Base-by-base conservation (phyloP, 139 green algal species). In the Pseudopediastrum boryanum region DNA sequence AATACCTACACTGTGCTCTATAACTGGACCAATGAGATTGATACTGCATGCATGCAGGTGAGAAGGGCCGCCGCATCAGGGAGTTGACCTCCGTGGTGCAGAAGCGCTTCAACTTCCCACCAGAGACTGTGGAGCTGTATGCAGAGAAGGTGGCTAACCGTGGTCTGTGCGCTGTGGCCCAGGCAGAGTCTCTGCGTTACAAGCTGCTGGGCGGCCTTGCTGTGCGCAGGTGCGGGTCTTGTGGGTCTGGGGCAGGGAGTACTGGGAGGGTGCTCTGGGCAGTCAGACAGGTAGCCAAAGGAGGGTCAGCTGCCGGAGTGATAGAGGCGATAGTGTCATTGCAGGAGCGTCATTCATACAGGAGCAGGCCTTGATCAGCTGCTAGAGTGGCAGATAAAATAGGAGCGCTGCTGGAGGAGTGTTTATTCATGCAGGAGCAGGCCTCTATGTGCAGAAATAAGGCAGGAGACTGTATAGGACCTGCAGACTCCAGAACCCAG, bases 151-250 rank as follows among this genome's bases (percentile, higher is more conserved):
- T 99, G 4, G 84, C 85, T 51, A 98, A 99, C 92, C 90, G 96
- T 54, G 97, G 97, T 33, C 91, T 99, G 70, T 99, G 97, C 87
- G 95, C 97, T 35, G 93, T 99, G 61, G 96, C 97, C 0, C 97
- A 99, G 90, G 93, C 93, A 33, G 97, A 99, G 90, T 99, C 96
- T 29, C 90, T 99, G 77, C 90, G 97, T 69, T 99, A 99, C 96
- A 99, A 99, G 95, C 92, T 99, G 80, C 87, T 99, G 48, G 97
- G 97, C 7, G 97, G 97, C 35, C 89, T 99, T 58, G 97, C 97
- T 36, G 97, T 99, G 38, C 89, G 96, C 74, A 89, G 92, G 87
- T 92, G 71, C 36, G 75, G 4, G 0, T 27, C 10, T 13, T 12
- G 36, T 27, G 44, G 3, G 10, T 21, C 42, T 58, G 19, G 39